phyloP scores from a whole-genome alignment of 2,329 filamentous ascomycete genomes.

The Colletotrichum musicola region DNA sequence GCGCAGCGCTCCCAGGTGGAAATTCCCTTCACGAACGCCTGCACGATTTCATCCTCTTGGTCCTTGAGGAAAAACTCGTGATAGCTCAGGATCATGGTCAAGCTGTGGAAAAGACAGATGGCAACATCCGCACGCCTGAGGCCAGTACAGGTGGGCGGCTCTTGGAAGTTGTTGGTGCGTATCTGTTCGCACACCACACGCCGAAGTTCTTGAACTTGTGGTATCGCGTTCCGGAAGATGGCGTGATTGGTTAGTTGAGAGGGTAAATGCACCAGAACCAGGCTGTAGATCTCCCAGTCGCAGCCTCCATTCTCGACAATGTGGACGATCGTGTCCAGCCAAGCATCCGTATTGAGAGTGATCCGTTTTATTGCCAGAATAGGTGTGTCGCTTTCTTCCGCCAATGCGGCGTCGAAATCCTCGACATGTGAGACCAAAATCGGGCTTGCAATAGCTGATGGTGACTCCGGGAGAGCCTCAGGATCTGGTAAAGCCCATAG shows the following conservation, averaged over 20 bases:
- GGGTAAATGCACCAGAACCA: constrained; percentile 85
- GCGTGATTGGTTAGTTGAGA: constrained; percentile 92
- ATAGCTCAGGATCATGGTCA: constrained; percentile 92
- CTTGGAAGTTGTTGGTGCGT: constrained; percentile 80
- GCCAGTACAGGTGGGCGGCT: constrained; percentile 83
- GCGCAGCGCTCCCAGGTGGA: constrained; percentile 87
- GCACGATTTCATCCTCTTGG: constrained; percentile 91
- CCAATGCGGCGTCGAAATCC: constrained; percentile 38
- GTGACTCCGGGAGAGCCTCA: constrained; percentile 65
- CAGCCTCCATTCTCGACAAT: constrained; percentile 77
- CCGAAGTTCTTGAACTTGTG: constrained; percentile 81
- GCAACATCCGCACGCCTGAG: constrained; percentile 90
- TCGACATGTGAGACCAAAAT: constrained; percentile 60
- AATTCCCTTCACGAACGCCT: constrained; percentile 87
- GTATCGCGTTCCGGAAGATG: constrained; percentile 80
- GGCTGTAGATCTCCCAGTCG: constrained; percentile 95
- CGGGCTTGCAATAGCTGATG: constrained; percentile 61
- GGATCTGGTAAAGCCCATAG: constrained; percentile 71
- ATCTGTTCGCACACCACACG: constrained; percentile 86
- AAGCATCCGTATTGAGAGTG: constrained; percentile 71
- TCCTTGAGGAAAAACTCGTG: constrained; percentile 85
- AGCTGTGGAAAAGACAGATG: constrained; percentile 86
- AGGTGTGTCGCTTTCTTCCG: constrained; percentile 21
- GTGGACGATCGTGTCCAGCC: constrained; percentile 83
- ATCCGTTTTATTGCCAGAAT: constrained; percentile 48